phyloP scores from a whole-genome alignment of 2,329 filamentous ascomycete genomes.

The Fusarium pininemorale region DNA sequence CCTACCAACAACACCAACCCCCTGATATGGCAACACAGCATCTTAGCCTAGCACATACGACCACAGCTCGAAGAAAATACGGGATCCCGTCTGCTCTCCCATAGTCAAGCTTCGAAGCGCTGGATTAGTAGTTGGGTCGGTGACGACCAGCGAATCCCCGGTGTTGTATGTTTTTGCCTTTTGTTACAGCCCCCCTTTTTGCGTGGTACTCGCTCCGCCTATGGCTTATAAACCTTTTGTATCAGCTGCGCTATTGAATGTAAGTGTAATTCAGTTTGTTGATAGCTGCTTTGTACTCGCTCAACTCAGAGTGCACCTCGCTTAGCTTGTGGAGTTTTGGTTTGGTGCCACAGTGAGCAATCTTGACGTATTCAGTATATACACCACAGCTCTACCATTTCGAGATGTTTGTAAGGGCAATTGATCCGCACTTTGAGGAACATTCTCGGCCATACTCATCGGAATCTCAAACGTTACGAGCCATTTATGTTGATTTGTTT shows the following conservation, averaged over 20 bases:
- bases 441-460: neutral
- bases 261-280: neutral
- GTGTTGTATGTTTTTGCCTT: constrained; percentile 18
- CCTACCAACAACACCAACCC: neutral
- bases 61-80: constrained; percentile 29
- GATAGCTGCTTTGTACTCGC: neutral
- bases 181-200: neutral
- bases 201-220: neutral
- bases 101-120: constrained; percentile 29
- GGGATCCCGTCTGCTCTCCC: constrained; percentile 28
- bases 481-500: neutral
- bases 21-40: neutral
- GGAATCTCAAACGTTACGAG: neutral
- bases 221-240: neutral
- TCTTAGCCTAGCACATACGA: neutral
- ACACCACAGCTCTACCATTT: too few relatives aligned
- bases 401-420: neutral
- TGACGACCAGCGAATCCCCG: constrained; percentile 28
- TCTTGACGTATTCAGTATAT: neutral
- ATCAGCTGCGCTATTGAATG: too few relatives aligned
- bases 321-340: neutral
- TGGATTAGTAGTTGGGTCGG: constrained; percentile 31
- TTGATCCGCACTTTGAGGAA: neutral
- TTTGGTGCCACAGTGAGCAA: neutral
- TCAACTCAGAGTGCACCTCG: neutral